A percentile compares a stretch with the other conserved stretches of the same genome.
phyloP scores from a whole-genome alignment of 2,329 filamentous ascomycete species.

The Pyrenophora seminiperda region DNA sequence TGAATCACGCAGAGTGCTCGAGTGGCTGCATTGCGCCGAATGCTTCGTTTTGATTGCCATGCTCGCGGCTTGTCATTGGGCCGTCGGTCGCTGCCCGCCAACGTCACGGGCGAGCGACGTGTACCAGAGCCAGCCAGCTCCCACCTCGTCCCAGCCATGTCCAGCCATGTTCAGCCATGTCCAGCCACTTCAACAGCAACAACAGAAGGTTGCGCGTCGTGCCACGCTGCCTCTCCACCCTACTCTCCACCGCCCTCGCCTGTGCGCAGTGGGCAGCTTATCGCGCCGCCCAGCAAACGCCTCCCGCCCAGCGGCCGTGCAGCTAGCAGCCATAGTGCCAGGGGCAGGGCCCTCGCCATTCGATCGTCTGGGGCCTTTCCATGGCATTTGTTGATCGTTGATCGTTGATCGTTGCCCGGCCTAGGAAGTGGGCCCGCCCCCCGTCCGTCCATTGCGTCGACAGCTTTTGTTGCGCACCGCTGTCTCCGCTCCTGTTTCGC shows the following conservation, averaged over 20 bases:
- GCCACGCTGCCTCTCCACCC: constrained; percentile 20
- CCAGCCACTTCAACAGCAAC: not conserved
- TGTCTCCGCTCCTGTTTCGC: constrained; percentile 6
- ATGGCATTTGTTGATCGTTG: not conserved
- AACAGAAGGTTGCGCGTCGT: constrained; percentile 6
- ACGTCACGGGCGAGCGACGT: not conserved
- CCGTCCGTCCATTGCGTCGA: constrained; percentile 2
- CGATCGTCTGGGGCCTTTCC: constrained; percentile 9
- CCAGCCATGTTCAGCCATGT: constrained; percentile 5
- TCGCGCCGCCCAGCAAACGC: constrained; percentile 21
- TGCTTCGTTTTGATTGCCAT: constrained; percentile 6
- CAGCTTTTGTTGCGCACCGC: constrained; percentile 4
- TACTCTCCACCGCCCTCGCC: constrained; percentile 16
- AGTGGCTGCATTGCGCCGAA: constrained; percentile 9
- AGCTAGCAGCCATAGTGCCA: constrained; percentile 12
- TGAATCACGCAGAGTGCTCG: not conserved
- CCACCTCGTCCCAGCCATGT: not conserved
- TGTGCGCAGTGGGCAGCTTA: constrained; percentile 16
- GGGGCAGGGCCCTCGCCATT: constrained; percentile 17
- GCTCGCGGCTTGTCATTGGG: not conserved
- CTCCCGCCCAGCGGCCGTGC: constrained; percentile 13
- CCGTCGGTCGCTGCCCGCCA: not conserved
- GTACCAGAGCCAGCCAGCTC: not conserved
- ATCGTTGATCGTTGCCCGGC: constrained; percentile 8
- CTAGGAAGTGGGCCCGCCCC: constrained; percentile 1